Conservation (phyloP, 805 yeast genomes). For the Nakazawaea anatomiae region DNA sequence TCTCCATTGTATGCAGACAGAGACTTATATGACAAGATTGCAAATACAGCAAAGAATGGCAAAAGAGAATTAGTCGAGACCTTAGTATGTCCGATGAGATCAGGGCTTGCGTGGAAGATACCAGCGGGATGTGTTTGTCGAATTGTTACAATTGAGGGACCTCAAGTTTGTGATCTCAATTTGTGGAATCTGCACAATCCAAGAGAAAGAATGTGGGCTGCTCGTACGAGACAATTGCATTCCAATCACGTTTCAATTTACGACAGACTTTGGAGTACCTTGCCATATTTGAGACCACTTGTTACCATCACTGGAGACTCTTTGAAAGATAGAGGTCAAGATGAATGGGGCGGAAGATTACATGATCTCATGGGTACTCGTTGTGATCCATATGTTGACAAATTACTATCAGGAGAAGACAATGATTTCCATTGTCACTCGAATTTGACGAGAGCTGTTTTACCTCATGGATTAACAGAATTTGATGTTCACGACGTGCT, state of each 20-base stretch:
- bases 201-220: conserved; percentile 64
- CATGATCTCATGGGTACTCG: conserved; percentile 66
- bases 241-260: conserved; percentile 55
- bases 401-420: conserved; percentile 56
- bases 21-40: conserved; percentile 38
- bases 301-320: conserved; percentile 61
- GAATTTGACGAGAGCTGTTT: conserved; percentile 51
- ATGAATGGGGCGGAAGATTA: conserved; percentile 60
- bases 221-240: conserved; percentile 61
- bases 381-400: conserved; percentile 66
- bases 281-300: conserved; percentile 61
- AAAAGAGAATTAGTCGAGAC: conserved; percentile 36
- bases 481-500: conserved; percentile 64
- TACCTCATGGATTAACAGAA: conserved; percentile 58
- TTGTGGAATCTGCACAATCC: conserved; percentile 59
- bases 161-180: conserved; percentile 67
- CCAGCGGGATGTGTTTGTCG: conserved; percentile 56
- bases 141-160: conserved; percentile 60
- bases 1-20: conserved; percentile 47
- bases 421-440: conserved; percentile 66
- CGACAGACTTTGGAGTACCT: conserved; percentile 60
- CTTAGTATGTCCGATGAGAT: conserved; percentile 43
- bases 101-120: conserved; percentile 59
- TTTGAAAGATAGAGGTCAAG: conserved; percentile 46
- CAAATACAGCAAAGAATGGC: conserved; percentile 26